phyloP scores from a whole-genome alignment of 2,329 filamentous ascomycete species.

The Apiospora kogelbergensis region DNA sequence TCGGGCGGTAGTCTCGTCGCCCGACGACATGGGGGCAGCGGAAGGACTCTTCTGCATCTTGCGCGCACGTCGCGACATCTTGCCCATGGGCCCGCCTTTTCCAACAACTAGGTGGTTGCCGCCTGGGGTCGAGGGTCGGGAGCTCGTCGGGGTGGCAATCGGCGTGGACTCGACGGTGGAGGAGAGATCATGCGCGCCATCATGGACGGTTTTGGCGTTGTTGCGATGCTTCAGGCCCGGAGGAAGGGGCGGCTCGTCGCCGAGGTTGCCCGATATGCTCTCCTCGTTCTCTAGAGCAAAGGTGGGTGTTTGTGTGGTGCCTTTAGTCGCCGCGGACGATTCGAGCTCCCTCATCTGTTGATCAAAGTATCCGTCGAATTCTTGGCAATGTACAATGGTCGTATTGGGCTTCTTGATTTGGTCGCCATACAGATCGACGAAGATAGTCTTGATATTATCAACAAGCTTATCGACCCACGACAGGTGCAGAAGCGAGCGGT shows the following conservation, averaged over 20 bases:
- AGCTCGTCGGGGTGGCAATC: slow-evolving; percentile 69
- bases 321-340: slow-evolving; percentile 39
- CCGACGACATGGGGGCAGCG: slow-evolving; percentile 70
- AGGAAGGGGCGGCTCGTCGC: slow-evolving; percentile 39
- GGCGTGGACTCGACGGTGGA: slow-evolving; percentile 69
- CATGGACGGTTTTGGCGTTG: slow-evolving; percentile 33
- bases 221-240: slow-evolving; percentile 42
- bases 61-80: slow-evolving; percentile 78
- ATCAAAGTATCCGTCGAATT: slow-evolving; percentile 92
- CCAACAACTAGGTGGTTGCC: slow-evolving; percentile 67
- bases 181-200: slow-evolving; percentile 33
- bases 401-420: slow-evolving; percentile 80
- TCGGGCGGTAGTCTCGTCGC: slow-evolving; percentile 70
- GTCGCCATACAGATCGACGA: slow-evolving; percentile 85
- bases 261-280: slow-evolving; percentile 33
- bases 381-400: slow-evolving; percentile 72
- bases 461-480: slow-evolving; percentile 97
- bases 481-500: slow-evolving; percentile 90
- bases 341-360: slow-evolving; percentile 85
- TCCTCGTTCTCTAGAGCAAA: slow-evolving; percentile 36
- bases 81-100: slow-evolving; percentile 72
- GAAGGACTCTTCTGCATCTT: slow-evolving; percentile 59
- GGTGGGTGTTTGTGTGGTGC: slow-evolving; percentile 24
- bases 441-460: slow-evolving; percentile 91
- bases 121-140: slow-evolving; percentile 74